Conservation (phyloP, 768 basidiomycete species). For the Collybia sp. region DNA sequence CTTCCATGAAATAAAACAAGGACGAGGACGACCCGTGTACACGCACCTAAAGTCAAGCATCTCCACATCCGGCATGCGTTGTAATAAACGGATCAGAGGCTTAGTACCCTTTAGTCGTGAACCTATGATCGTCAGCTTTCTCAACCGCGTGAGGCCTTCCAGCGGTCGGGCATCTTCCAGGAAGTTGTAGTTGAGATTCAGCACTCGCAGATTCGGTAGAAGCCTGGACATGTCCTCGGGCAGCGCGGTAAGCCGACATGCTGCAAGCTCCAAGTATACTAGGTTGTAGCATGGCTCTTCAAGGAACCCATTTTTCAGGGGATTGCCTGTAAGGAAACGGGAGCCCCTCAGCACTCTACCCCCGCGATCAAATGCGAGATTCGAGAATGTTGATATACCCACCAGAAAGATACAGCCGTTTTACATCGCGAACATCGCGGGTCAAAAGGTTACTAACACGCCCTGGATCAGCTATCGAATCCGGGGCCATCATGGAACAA, state of each 20-base stretch:
- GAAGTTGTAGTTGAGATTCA: conserved; percentile 98
- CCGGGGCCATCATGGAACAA: conserved; percentile 15
- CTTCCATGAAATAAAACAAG: conserved; percentile 7
- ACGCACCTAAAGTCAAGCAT: conserved; percentile 83
- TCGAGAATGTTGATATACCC: conserved; percentile 23
- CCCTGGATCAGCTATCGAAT: conserved; percentile 10
- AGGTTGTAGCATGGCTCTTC: conserved; percentile 82
- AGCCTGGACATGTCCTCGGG: conserved; percentile 63
- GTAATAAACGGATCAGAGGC: conserved; percentile 65
- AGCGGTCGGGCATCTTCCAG: conserved; percentile 68
- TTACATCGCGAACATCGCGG: conserved; percentile 85
- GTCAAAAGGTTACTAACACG: conserved; percentile 36
- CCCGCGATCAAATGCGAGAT: conserved; percentile 10
- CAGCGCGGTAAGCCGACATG: conserved; percentile 71
- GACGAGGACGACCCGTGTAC: conserved; percentile 9
- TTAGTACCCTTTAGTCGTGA: conserved; percentile 73
- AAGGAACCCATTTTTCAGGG: conserved; percentile 55
- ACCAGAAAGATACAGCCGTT: conserved; percentile 94
- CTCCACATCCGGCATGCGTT: conserved; percentile 75
- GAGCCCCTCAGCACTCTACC: conserved; percentile 3
- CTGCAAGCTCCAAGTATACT: conserved; percentile 88
- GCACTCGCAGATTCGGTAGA: conserved; percentile 80
- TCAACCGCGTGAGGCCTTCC: conserved; percentile 67
- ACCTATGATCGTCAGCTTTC: conserved; percentile 85
- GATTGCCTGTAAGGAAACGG: conserved; percentile 54